These are phyloP conservation scores for Phanerochaete carnosa DNA, from an alignment of 768 basidiomycete genomes.

Conservation along the genomic window DNA sequence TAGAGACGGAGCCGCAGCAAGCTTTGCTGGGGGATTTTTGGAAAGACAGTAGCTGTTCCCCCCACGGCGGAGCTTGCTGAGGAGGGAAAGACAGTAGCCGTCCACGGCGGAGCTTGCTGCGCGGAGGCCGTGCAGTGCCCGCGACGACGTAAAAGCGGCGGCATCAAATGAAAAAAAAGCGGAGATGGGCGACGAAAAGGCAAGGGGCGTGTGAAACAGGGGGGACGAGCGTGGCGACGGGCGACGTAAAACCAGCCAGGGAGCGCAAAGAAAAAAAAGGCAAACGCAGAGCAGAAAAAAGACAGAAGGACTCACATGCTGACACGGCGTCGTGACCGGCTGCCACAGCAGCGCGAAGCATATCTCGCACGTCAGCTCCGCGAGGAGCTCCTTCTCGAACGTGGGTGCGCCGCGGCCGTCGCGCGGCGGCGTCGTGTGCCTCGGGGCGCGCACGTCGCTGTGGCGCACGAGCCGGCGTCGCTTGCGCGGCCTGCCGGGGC, in stretches of 20 bases:
- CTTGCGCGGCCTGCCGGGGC: constrained; percentile 2
- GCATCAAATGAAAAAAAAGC: not conserved
- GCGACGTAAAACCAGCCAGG: too few relatives aligned
- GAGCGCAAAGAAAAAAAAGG: not conserved
- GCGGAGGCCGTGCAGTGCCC: too few relatives aligned
- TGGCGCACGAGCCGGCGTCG: not conserved
- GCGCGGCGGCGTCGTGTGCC: constrained; percentile 19
- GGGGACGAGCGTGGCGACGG: too few relatives aligned
- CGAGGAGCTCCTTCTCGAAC: constrained; percentile 60
- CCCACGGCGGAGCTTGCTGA: too few relatives aligned
- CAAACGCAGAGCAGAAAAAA: constrained; percentile 10
- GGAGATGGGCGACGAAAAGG: too few relatives aligned
- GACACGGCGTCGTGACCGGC: constrained; percentile 91
- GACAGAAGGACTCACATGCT: constrained; percentile 63
- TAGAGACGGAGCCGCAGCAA: too few relatives aligned
- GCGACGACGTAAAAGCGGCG: too few relatives aligned
- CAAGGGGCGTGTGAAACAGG: too few relatives aligned
- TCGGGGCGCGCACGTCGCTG: constrained; percentile 18
- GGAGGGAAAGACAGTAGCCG: too few relatives aligned
- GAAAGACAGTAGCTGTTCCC: too few relatives aligned
- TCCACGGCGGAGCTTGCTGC: too few relatives aligned
- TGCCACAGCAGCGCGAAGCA: constrained; percentile 82
- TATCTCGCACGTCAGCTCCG: constrained; percentile 86
- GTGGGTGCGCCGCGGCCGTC: constrained; percentile 19
- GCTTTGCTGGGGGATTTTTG: too few relatives aligned